Evolutionary conservation across 2,329 filamentous ascomycete species (phyloP).

Genomic region (Thielaviopsis musarum): DNA sequence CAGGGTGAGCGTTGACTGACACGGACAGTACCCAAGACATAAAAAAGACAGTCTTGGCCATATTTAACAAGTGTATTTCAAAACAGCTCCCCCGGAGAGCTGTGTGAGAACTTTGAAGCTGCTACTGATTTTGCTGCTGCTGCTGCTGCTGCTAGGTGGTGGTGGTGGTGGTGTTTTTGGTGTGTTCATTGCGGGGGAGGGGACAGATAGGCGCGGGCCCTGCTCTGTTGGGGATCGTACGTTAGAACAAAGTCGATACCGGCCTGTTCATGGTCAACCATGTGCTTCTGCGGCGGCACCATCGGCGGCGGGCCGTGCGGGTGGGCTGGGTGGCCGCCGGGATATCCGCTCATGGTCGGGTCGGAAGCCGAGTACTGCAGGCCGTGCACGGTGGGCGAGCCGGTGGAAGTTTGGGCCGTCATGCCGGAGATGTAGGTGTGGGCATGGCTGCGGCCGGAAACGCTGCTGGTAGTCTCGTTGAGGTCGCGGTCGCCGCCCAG

Average conservation of each 20-base stretch:
- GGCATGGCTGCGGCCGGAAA: conserved; percentile 42
- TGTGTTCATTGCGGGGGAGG: conserved; percentile 32
- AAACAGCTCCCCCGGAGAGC: not conserved
- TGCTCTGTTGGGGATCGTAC: conserved; percentile 51
- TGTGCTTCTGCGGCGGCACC: not conserved
- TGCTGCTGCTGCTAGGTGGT: not conserved
- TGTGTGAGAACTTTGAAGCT: not conserved
- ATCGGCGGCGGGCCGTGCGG: conserved; percentile 14
- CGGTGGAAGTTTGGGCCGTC: conserved; percentile 25
- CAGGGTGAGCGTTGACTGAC: not conserved
- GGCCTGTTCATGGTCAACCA: conserved; percentile 59
- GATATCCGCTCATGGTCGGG: conserved; percentile 14
- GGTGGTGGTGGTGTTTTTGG: not conserved
- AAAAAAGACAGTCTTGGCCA: not conserved
- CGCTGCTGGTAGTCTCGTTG: conserved; percentile 36
- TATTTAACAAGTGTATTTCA: not conserved
- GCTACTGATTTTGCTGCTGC: not conserved
- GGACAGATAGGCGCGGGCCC: conserved; percentile 38
- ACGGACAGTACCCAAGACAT: not conserved
- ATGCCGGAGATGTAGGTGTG: conserved; percentile 31
- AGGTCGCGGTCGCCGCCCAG: conserved; percentile 24
- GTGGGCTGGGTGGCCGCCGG: conserved; percentile 21
- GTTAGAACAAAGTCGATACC: conserved; percentile 84
- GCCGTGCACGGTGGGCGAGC: conserved; percentile 18
- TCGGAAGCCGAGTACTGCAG: conserved; percentile 13